phyloP scores from a whole-genome alignment of 345 rosid species.

The Eucalyptus regnans region DNA sequence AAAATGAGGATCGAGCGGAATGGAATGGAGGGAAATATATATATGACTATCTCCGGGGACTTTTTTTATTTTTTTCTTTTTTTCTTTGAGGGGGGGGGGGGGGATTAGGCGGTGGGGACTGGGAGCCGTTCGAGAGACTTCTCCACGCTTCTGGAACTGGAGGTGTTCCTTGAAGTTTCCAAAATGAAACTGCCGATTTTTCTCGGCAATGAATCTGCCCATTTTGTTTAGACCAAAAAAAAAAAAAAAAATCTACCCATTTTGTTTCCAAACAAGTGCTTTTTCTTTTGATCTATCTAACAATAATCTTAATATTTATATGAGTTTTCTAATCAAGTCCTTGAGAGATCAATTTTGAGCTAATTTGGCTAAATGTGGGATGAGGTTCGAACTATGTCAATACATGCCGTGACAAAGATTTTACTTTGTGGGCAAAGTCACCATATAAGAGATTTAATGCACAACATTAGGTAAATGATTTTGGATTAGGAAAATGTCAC shows the following conservation, averaged over 20 bases:
- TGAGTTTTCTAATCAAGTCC: not conserved
- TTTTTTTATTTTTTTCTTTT: too few relatives aligned
- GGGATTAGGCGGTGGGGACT: not conserved
- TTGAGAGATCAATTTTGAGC: not conserved
- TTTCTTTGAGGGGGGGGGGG: not conserved
- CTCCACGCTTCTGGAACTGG: not conserved
- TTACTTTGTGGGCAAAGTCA: fast-evolving
- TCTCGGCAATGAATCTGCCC: too few relatives aligned
- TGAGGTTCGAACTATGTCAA: not conserved
- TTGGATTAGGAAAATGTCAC: not conserved
- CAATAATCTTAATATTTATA: not conserved
- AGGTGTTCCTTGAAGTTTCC: not conserved
- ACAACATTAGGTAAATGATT: not conserved
- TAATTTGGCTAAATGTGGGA: not conserved
- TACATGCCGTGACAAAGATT: not conserved
- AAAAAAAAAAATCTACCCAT: too few relatives aligned
- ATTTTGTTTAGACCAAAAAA: too few relatives aligned
- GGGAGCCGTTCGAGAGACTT: not conserved
- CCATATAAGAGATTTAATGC: not conserved
- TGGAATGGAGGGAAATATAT: not conserved
- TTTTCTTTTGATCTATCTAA: not conserved
- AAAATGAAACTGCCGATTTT: not conserved
- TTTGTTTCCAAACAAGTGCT: not conserved
- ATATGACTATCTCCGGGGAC: not conserved
- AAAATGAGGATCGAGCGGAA: not conserved